Percentiles rank a stretch among this genome's conserved stretches.
These are phyloP conservation scores for Coccinonectria pachysandricola DNA, from an alignment of 2,329 filamentous ascomycete genomes.

Conservation along the genomic window DNA sequence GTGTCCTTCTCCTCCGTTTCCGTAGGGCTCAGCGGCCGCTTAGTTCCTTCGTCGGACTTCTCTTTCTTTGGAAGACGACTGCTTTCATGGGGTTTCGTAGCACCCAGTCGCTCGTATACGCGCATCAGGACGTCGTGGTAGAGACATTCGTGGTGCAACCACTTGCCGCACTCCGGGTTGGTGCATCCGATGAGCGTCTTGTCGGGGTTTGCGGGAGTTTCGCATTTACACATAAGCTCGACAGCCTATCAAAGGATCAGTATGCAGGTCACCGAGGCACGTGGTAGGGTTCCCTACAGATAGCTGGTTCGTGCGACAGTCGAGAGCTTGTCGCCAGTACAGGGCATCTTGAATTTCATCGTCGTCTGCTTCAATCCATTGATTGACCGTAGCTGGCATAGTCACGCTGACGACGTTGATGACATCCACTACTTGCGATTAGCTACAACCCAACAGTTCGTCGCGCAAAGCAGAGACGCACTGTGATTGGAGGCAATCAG, in stretches of 20 bases:
- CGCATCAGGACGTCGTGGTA: constrained; percentile 41
- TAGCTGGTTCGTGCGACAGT: constrained; percentile 45
- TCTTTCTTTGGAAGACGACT: constrained; percentile 30
- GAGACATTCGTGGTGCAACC: constrained; percentile 57
- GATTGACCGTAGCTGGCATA: constrained; percentile 47
- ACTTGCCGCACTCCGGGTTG: constrained; percentile 42
- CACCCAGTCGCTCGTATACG: constrained; percentile 40
- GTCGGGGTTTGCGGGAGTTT: constrained; percentile 51
- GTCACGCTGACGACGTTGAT: constrained; percentile 64
- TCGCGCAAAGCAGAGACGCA: constrained; percentile 24
- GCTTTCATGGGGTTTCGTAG: constrained; percentile 37
- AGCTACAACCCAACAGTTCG: too few species aligned
- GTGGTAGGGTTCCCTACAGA: constrained; percentile 36
- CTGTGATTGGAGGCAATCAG: constrained; percentile 64
- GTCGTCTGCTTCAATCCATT: constrained; percentile 62
- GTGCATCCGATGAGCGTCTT: constrained; percentile 49
- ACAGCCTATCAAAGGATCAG: constrained; percentile 33
- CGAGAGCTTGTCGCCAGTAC: constrained; percentile 56
- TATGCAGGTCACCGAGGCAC: neutral
- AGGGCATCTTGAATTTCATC: constrained; percentile 48
- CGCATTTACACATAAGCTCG: constrained; percentile 47
- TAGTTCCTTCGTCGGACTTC: constrained; percentile 21
- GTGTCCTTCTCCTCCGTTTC: constrained; percentile 40
- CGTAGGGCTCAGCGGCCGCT: constrained; percentile 39
- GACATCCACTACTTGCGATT: constrained; percentile 58